Conservation (phyloP, 176 grass and related monocot species). For the Hordeum marinum region DNA sequence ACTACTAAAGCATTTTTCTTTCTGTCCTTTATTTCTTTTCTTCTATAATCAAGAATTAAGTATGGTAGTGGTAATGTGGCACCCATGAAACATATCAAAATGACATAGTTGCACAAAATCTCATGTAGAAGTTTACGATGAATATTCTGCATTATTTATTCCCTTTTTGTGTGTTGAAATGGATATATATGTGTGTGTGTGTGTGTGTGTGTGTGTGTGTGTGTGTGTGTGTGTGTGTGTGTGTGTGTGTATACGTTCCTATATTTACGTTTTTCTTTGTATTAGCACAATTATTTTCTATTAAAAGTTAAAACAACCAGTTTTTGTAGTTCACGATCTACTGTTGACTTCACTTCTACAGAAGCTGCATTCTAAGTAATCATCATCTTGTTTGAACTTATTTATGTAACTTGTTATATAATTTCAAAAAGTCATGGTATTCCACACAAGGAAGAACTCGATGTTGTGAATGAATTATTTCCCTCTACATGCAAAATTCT, state of each 20-base stretch:
- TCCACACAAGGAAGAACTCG: not conserved
- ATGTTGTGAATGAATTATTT: not conserved
- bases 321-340: not conserved
- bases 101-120: not conserved
- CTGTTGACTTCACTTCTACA: not conserved
- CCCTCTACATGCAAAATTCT: not conserved
- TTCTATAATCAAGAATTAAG: not conserved
- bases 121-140: not conserved
- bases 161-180: not conserved
- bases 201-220: too few relatives aligned
- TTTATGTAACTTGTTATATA: not conserved
- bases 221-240: too few relatives aligned
- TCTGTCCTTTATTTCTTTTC: not conserved
- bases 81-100: not conserved
- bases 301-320: not conserved
- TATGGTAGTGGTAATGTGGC: not conserved
- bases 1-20: not conserved
- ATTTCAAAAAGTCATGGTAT: not conserved
- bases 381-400: not conserved
- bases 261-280: not conserved
- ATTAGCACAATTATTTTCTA: not conserved
- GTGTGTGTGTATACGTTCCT: not conserved
- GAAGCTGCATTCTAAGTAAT: not conserved
- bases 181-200: not conserved
- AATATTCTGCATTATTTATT: not conserved